Evolutionary conservation across 1,284 basidiomycete species (phyloP), one percentile per base, ranked within the genome.

Genomic region (Microbotryomycetes sp.): DNA sequence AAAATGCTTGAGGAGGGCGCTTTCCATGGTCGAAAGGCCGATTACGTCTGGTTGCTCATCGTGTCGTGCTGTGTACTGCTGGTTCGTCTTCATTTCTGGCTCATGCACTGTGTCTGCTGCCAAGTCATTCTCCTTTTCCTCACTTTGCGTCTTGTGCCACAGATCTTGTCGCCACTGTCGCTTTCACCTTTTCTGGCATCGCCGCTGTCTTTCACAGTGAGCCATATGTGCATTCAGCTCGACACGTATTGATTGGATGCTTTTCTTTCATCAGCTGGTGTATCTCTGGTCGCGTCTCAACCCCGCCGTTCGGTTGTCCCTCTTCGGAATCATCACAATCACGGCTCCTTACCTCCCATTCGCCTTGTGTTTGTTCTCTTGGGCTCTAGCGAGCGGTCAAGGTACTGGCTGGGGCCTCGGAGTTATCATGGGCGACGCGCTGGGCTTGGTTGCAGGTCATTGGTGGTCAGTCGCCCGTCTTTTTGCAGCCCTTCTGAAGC

Each of bases 221-320:
- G 69, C 5, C 65, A 71, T n/a, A n/a, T 49, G 56, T 53, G 16
- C 31, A 7, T 45, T 13, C 24, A 23, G 11, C 29, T 5, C 16
- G 21, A 30, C 2, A 27, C 21, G 29, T 23, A 26, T 28, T 35
- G 15, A 6, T 54, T 21, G 4, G 6, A 2, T 11, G 2, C 51
- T 6, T 28, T 2, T 28, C 21, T 41, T 41, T 9, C 35, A 41
- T 1, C 70, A 60, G 2, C 86, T 96, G 3, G 94, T 97, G 52
- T 98, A 98, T 75, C 80, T 98, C 62, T 98, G 96, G 94, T 91
- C 91, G 7, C 80, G 96, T 53, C 81, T 92, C 16, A 96, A 97
- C 74, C 90, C 93, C 1, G 85, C 88, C 29, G 89, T 92, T 4
- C 89, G 91, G n/a, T 89, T 98, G 65, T 92, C 90, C 4, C 81